phyloP scores from a whole-genome alignment of 1,139 yeast genomes.

The Magnusiomyces suaveolens region DNA sequence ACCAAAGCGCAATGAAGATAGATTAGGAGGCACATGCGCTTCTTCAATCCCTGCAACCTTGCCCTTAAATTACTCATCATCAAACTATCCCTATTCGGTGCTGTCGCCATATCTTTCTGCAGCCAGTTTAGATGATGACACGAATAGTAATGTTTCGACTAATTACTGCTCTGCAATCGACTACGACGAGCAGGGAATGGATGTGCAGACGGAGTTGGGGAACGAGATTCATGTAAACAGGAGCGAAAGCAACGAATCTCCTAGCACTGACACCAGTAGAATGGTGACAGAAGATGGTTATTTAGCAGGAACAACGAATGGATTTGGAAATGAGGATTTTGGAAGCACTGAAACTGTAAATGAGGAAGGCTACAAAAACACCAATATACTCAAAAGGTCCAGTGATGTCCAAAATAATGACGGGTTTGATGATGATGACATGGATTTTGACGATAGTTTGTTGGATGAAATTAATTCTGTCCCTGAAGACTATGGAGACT shows the following conservation, averaged over 20 bases:
- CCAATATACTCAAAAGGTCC: neutral
- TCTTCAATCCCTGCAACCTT: too few species aligned
- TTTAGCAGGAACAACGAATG: too few species aligned
- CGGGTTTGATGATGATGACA: constrained; percentile 4
- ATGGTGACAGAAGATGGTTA: too few species aligned
- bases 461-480: constrained; percentile 16
- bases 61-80: too few species aligned
- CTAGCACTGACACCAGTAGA: too few species aligned
- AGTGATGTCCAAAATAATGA: too few species aligned
- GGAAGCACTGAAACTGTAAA: neutral
- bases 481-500: constrained; percentile 10
- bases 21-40: too few species aligned
- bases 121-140: neutral
- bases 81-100: neutral
- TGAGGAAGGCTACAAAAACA: too few species aligned
- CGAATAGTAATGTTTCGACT: neutral
- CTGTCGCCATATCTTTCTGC: neutral
- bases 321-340: neutral
- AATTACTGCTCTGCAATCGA: neutral
- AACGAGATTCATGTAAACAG: neutral
- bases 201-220: neutral
- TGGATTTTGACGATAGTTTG: constrained; percentile 13
- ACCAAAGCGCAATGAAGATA: neutral
- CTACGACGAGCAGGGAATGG: neutral
- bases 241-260: too few species aligned